Evolutionary conservation across 2,329 filamentous ascomycete genomes (phyloP), one percentile per base, ranked within the genome.

Genomic region (Dactylellina cionopaga): DNA sequence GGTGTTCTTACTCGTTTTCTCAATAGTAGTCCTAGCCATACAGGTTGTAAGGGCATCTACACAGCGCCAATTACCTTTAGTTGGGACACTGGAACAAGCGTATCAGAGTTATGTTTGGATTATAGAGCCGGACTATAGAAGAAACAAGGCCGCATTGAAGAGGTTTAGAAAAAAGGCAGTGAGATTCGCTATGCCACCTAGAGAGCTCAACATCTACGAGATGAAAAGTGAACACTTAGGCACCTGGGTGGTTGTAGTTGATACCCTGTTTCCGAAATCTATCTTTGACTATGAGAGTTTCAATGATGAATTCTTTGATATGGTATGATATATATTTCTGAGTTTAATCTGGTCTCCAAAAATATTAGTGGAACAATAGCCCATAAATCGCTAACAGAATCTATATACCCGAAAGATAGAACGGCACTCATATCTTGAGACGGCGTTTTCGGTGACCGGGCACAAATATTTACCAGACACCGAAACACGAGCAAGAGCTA

Each of bases 191-290:
- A 25, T 25, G 10, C 17, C 31, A 1, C 51, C 51, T 1, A 33
- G 11, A 17, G n/a, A 5, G 1, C 10, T 25, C 3, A 41, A 11
- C 9, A 7, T 55, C 11, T 55, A 55, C 15, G 5, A 19, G 5
- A 22, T 55, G 7, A 24, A 39, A 41, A 55, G 51, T 17, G 4
- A 27, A 19, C 10, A 25, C 7, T 6, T 55, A 19, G 51, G 51
- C 13, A 55, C 51, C 11, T 55, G 51, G 51, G 25, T 39, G 5
- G 31, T 55, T 2, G 17, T 55, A 25, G 31, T 55, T 13, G 51
- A 25, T 5, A n/a, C n/a, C n/a, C n/a, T n/a, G n/a, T n/a, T n/a
- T n/a, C n/a, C 6, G 5, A 3, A 3, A 7, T 22, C 3, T 5
- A 19, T 2, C n/a, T 22, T 6, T 22, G 25, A 44, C 25, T 15